Conservation (phyloP, 805 yeast species). For the Cyberlindnera saturnus region DNA sequence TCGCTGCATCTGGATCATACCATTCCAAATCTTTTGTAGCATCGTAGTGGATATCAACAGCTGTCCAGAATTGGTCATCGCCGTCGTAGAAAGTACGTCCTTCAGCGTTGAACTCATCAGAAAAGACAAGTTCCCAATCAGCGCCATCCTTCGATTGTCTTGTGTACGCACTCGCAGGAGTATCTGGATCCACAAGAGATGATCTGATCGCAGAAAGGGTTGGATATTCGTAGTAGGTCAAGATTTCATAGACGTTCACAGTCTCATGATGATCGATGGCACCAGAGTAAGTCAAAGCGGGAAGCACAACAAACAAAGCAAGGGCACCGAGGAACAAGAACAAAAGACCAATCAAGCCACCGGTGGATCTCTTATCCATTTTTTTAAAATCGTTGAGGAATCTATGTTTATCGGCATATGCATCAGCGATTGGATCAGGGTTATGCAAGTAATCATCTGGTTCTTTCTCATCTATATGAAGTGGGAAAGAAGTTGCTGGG, state of each 20-base stretch:
- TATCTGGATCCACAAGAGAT: constrained; percentile 53
- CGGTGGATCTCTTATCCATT: constrained; percentile 56
- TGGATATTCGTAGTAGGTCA: constrained; percentile 47
- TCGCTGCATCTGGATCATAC: constrained; percentile 89
- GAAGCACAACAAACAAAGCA: constrained; percentile 70
- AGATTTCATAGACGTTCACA: constrained; percentile 28
- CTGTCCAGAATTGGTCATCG: constrained; percentile 90
- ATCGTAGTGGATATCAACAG: constrained; percentile 74
- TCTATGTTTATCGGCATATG: constrained; percentile 69
- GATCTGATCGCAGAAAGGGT: constrained; percentile 46
- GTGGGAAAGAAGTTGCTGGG: constrained; percentile 89
- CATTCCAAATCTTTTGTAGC: constrained; percentile 91
- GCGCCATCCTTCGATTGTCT: constrained; percentile 56
- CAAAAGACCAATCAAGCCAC: constrained; percentile 58
- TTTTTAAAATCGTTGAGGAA: constrained; percentile 57
- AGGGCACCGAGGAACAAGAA: constrained; percentile 53
- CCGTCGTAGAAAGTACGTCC: constrained; percentile 89
- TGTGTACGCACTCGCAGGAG: constrained; percentile 44
- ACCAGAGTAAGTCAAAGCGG: constrained; percentile 81
- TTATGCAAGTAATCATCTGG: constrained; percentile 93
- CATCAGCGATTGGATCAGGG: constrained; percentile 93
- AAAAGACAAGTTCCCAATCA: constrained; percentile 71
- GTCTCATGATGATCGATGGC: constrained; percentile 30
- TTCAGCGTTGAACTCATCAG: constrained; percentile 85
- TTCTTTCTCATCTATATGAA: constrained; percentile 88